Evolutionary conservation across 2,329 filamentous ascomycete species (phyloP).

Genomic region (Penicillium olsonii): DNA sequence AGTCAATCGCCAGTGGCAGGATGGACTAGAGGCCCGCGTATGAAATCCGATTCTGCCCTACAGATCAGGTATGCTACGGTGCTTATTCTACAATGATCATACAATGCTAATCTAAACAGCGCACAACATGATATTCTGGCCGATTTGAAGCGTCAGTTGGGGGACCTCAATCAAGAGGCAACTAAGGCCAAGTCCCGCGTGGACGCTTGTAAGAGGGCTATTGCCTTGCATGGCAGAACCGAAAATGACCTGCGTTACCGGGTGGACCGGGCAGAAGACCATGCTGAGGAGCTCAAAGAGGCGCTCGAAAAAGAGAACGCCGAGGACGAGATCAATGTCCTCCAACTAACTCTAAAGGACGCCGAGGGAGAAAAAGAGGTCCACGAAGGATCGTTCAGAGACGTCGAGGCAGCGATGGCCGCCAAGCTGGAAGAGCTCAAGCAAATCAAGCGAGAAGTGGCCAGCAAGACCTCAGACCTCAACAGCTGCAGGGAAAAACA

Average conservation of each 20-base stretch:
- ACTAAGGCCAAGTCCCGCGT: conserved; percentile 51
- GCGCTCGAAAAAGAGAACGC: conserved; percentile 60
- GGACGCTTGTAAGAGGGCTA: conserved; percentile 51
- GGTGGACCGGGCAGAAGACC: conserved; percentile 62
- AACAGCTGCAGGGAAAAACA: conserved; percentile 45
- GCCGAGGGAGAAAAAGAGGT: conserved; percentile 52
- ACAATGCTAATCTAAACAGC: conserved; percentile 22
- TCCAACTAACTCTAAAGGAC: conserved; percentile 61
- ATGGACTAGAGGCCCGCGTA: conserved; percentile 62
- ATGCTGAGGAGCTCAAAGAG: conserved; percentile 66
- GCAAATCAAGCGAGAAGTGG: conserved; percentile 36
- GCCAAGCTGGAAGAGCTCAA: conserved; percentile 43
- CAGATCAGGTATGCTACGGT: conserved; percentile 57
- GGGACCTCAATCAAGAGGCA: conserved; percentile 53
- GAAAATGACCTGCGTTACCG: conserved; percentile 55
- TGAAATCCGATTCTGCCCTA: conserved; percentile 73
- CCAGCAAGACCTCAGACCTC: conserved; percentile 37
- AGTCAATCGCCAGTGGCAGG: conserved; percentile 57
- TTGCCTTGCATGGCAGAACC: conserved; percentile 53
- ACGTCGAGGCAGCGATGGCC: conserved; percentile 50
- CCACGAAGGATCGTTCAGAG: conserved; percentile 49
- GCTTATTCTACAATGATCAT: background rate
- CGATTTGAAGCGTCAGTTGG: conserved; percentile 58
- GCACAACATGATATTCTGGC: conserved; percentile 51
- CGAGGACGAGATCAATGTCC: conserved; percentile 65